Evolutionary conservation across 23 red algal genomes (phyloP).

Genomic region (Gracilaria gracilis): DNA sequence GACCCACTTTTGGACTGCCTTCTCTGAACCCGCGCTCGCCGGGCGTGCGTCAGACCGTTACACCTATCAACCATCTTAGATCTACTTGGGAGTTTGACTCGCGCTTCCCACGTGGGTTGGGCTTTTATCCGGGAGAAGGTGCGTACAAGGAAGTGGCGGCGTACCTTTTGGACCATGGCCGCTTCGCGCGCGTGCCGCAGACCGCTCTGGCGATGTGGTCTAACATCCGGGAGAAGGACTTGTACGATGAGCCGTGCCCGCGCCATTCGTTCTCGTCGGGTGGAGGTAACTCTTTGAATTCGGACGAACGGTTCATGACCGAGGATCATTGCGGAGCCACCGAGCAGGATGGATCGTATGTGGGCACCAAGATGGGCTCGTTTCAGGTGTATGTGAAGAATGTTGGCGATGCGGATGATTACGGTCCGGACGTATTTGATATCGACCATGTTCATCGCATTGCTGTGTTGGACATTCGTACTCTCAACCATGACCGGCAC

Average conservation of each 20-base stretch:
- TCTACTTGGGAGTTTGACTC: conserved; percentile 39
- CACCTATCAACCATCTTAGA: conserved; percentile 14
- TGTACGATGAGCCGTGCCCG: background rate
- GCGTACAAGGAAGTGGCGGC: conserved; percentile 94
- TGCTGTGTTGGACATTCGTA: too few relatives aligned
- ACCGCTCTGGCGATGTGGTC: conserved; percentile 82
- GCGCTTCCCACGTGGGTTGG: conserved; percentile 17
- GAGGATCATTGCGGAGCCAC: background rate
- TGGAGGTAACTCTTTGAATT: background rate
- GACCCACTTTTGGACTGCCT: conserved; percentile 10
- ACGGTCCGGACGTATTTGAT: conserved; percentile 88
- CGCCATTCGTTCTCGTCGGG: conserved; percentile 17
- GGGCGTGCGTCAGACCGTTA: conserved; percentile 20
- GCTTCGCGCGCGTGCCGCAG: too few relatives aligned
- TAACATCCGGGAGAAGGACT: conserved; percentile 37
- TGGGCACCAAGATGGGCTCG: conserved; percentile 88
- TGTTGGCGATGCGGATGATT: conserved; percentile 97
- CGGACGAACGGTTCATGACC: background rate
- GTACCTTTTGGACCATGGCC: conserved; percentile 96
- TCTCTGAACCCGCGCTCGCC: conserved; percentile 34
- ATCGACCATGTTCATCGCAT: conserved; percentile 89
- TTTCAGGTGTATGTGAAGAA: conserved; percentile 94
- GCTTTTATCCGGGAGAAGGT: conserved; percentile 83
- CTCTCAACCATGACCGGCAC: conserved; percentile 94
- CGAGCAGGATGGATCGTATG: background rate